A percentile compares a stretch with the other conserved stretches of the same genome.
phyloP scores from a whole-genome alignment of 176 grass and related monocot genomes.

The Avena sativa region DNA sequence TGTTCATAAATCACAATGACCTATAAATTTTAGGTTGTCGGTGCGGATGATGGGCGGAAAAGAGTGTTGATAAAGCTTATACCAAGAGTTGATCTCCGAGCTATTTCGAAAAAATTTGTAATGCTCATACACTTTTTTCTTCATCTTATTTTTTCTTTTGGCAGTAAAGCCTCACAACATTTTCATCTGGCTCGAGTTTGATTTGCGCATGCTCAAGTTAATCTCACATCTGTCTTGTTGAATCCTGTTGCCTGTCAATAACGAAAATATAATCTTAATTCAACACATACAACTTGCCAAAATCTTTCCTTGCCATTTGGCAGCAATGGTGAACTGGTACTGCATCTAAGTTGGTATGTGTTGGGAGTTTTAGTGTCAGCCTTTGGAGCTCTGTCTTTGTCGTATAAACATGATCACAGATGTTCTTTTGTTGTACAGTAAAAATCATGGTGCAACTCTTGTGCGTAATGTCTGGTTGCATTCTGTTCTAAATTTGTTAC shows the following conservation, averaged over 20 bases:
- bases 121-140: slow-evolving; percentile 23
- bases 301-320: slow-evolving; percentile 14
- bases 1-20: slow-evolving; percentile 41
- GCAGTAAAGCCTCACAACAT: slow-evolving; percentile 5
- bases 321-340: not conserved
- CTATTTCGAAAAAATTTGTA: slow-evolving; percentile 94
- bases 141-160: not conserved
- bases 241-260: slow-evolving; percentile 11
- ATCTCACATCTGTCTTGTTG: not conserved
- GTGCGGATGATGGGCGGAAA: slow-evolving; percentile 67
- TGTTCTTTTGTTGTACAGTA: slow-evolving; percentile 7
- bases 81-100: slow-evolving; percentile 88
- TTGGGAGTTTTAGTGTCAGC: not conserved
- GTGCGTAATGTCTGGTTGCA: slow-evolving; percentile 3
- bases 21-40: slow-evolving; percentile 70
- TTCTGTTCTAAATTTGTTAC: slow-evolving; percentile 22
- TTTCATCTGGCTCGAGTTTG: slow-evolving; percentile 11
- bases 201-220: not conserved
- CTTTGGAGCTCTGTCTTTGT: slow-evolving; percentile 19
- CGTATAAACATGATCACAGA: slow-evolving; percentile 8
- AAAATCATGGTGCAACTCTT: slow-evolving; percentile 11
- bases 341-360: not conserved
- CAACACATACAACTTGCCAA: too few relatives aligned
- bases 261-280: not conserved
- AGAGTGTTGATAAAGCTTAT: slow-evolving; percentile 87